Evolutionary conservation across 441 rosid species (phyloP).

Genomic region (Gossypium schwendimanii): DNA sequence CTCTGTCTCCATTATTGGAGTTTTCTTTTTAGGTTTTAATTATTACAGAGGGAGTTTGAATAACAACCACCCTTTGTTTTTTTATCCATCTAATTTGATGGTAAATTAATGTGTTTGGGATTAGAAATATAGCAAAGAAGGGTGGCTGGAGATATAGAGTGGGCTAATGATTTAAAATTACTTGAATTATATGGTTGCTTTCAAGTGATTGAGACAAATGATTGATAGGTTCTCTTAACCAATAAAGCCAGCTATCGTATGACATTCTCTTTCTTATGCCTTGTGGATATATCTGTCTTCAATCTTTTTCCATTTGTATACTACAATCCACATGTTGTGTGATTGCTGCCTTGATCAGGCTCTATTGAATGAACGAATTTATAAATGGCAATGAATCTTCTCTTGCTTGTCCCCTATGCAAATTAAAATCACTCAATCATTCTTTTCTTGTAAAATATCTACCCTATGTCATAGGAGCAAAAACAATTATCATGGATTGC

Average conservation of each 20-base stretch:
- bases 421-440: not conserved
- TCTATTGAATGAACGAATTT: not conserved
- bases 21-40: not conserved
- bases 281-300: conserved; percentile 17
- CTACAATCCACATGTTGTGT: not conserved
- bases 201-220: not conserved
- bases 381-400: not conserved
- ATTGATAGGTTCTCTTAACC: conserved; percentile 3
- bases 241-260: conserved; percentile 19
- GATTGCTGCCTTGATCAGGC: conserved; percentile 12
- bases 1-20: conserved; percentile 16
- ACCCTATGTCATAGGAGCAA: not conserved
- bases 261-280: conserved; percentile 17
- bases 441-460: not conserved
- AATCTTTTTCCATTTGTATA: conserved; percentile 10
- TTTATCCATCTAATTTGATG: not conserved
- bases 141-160: conserved; percentile 1
- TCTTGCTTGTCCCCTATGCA: conserved; percentile 1
- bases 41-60: not conserved
- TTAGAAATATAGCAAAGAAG: not conserved
- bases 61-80: not conserved
- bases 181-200: conserved; percentile 6
- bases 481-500: not conserved
- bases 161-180: conserved; percentile 4
- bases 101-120: not conserved